Base-by-base conservation (phyloP, 1,139 yeast species). In the Pichia sp. region DNA sequence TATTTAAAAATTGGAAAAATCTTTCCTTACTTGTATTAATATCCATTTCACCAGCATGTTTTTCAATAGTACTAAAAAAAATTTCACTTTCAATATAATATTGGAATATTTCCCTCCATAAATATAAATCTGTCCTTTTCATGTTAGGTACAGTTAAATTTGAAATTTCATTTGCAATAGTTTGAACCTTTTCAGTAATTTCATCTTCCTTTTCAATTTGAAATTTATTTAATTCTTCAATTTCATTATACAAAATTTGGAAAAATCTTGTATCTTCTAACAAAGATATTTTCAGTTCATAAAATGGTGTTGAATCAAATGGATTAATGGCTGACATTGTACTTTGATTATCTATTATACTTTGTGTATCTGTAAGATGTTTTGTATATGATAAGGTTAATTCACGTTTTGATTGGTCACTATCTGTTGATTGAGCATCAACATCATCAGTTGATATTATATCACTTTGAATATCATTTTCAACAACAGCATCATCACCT, bases 91-190 rank as follows among this genome's bases (percentile, higher is more conserved):
- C 90, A 48, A 84, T 73, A 60, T 84, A 85, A 28, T 78, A 68
- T 58, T 76, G 78, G 67, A 85, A 84, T 14, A 85, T 71, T 61
- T 83, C 81, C 56, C 91, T 70, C 93, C 93, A 85, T n/a, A 73
- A 73, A 61, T 82, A 83, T 67, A 84, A 70, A 60, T 84, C 91
- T 0, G 78, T 70, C 53, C 71, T 73, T 56, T 72, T 76, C 19
- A 69, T 61, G 30, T 64, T 64, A 0, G 82, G 81, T 16, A 70
- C 62, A 0, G 80, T 67, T 11, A 75, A 67, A 18, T 67, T 61
- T 3, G 72, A 68, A 2, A 82, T 69, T 1, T 67, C 58, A 11
- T 64, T 57, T 5, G 81, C 73, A 11, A 83, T 70, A 1, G 58
- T 58, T 52, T 75, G 71, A 18, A 83, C 79, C 47, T 77, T 73